phyloP scores from a whole-genome alignment of 2,329 filamentous ascomycete genomes.

The Colletotrichum sp. region DNA sequence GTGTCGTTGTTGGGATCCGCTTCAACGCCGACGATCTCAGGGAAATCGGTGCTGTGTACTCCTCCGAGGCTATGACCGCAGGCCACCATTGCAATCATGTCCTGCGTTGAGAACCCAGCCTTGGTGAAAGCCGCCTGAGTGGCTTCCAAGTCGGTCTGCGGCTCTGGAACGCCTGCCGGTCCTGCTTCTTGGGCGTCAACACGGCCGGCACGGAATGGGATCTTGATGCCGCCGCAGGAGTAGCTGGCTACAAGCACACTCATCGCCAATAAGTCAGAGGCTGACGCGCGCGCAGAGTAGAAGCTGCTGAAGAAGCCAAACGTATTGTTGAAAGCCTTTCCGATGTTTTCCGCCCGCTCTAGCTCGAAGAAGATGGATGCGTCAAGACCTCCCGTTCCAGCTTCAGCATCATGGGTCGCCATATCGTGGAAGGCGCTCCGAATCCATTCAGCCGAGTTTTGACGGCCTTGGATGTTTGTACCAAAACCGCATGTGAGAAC shows the following conservation, averaged over 20 bases:
- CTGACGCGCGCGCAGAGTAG: constrained; percentile 23
- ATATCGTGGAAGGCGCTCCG: constrained; percentile 30
- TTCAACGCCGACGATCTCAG: constrained; percentile 33
- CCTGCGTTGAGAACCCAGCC: constrained; percentile 34
- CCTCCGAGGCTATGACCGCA: constrained; percentile 43
- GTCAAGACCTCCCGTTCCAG: constrained; percentile 28
- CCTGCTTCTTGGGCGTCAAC: constrained; percentile 35
- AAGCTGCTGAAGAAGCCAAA: constrained; percentile 30
- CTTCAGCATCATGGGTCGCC: constrained; percentile 25
- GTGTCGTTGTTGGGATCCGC: constrained; percentile 25
- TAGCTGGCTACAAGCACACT: constrained; percentile 23
- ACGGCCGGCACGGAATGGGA: constrained; percentile 34
- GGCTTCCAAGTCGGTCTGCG: constrained; percentile 28
- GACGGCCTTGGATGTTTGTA: constrained; percentile 13
- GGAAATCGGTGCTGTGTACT: constrained; percentile 48
- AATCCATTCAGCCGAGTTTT: constrained; percentile 31
- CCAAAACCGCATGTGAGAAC: constrained; percentile 24
- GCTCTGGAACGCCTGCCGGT: constrained; percentile 34
- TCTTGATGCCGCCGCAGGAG: constrained; percentile 25
- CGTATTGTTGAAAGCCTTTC: constrained; percentile 27
- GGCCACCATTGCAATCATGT: constrained; percentile 41
- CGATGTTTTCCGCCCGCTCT: constrained; percentile 26
- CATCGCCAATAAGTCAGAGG: constrained; percentile 29
- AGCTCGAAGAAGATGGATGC: constrained; percentile 29
- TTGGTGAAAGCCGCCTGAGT: constrained; percentile 32